These are phyloP conservation scores for Phaseolus coccineus DNA, from an alignment of 331 rosid genomes.

Conservation along the genomic window DNA sequence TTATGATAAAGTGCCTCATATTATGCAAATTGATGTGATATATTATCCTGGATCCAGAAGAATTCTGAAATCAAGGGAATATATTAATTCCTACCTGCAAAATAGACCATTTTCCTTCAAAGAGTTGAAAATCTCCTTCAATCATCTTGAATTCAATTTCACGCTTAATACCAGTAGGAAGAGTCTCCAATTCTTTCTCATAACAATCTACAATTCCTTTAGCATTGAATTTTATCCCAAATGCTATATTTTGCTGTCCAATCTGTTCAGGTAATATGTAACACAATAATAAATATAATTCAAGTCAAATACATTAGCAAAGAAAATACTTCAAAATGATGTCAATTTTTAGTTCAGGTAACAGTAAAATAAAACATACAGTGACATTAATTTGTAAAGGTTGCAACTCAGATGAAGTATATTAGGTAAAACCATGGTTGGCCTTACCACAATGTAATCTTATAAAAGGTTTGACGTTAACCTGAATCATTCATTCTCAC, in stretches of 20 bases:
- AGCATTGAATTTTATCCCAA: constrained; percentile 89
- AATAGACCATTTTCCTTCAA: constrained; percentile 92
- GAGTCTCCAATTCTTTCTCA: constrained; percentile 68
- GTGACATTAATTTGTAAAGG: constrained; percentile 18
- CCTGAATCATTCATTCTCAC: background rate
- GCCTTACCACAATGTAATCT: background rate
- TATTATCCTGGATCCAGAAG: constrained; percentile 34
- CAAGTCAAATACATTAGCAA: constrained; percentile 36
- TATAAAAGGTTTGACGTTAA: background rate
- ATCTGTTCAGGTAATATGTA: constrained; percentile 56
- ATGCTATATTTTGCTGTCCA: constrained; percentile 83
- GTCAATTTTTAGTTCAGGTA: constrained; percentile 17
- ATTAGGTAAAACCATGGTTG: constrained; percentile 28
- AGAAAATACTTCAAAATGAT: constrained; percentile 9
- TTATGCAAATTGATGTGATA: background rate
- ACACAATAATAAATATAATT: constrained; percentile 30
- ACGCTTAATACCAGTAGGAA: constrained; percentile 69
- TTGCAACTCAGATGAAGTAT: constrained; percentile 22
- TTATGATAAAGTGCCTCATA: constrained; percentile 2
- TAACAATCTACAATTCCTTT: constrained; percentile 86
- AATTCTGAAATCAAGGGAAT: constrained; percentile 14
- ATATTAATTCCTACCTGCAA: constrained; percentile 61
- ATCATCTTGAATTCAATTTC: constrained; percentile 87
- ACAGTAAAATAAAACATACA: background rate
- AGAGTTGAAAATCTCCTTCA: constrained; percentile 90